Evolutionary conservation across 73 alveolate genomes (phyloP).

Genomic region (Diophrys appendiculata): DNA sequence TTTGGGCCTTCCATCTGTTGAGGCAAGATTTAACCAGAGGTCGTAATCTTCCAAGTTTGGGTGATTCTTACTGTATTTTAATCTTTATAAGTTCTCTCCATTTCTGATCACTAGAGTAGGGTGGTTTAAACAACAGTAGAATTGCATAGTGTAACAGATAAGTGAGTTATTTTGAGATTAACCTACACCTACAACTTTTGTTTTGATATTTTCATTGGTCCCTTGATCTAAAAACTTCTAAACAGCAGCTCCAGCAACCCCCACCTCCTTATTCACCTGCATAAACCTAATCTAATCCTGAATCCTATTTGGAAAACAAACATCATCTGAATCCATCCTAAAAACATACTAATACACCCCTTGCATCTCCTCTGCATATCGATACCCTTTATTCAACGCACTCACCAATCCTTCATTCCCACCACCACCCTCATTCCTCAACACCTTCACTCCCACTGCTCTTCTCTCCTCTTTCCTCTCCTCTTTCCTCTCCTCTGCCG

Average conservation of each 20-base stretch:
- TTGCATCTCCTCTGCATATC: slow-evolving; percentile 26
- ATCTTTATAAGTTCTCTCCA: no score
- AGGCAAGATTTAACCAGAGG: slow-evolving; percentile 47
- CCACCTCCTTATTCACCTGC: slow-evolving; percentile 32
- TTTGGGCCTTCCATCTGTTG: no score
- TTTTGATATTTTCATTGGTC: no score
- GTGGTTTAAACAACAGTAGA: slow-evolving; percentile 64
- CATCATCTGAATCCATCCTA: slow-evolving; percentile 71
- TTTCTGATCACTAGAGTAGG: no score
- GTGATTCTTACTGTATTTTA: no score
- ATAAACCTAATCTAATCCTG: slow-evolving; percentile 28
- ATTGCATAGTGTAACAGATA: no score
- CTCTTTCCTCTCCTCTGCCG: no score
- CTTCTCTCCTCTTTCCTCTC: no score
- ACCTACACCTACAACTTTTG: slow-evolving; percentile 6
- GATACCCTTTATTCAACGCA: slow-evolving; percentile 48
- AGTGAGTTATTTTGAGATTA: no score
- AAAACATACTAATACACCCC: slow-evolving; percentile 40
- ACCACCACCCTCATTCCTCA: no score
- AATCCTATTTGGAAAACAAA: slow-evolving; percentile 47
- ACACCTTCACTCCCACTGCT: no score
- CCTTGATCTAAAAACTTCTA: slow-evolving; percentile 31
- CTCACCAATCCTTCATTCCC: slow-evolving; percentile 45
- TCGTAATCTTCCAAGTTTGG: slow-evolving; percentile 42
- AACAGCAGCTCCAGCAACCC: slow-evolving; percentile 45